Evolutionary conservation across 1,139 yeast species (phyloP).

Genomic region (Zygosaccharomyces pseudobailii): DNA sequence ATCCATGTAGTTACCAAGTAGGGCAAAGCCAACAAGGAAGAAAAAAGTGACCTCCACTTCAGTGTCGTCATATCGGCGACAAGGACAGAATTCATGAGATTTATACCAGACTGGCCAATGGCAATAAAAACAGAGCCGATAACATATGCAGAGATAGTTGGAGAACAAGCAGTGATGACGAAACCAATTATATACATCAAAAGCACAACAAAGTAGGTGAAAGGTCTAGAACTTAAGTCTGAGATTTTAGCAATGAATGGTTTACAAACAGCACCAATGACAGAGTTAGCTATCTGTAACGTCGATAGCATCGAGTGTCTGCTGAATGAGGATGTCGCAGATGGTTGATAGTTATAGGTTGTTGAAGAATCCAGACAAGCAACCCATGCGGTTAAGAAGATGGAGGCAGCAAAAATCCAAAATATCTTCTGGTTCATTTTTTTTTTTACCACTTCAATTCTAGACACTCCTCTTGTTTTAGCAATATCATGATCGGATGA

Average conservation of each 20-base stretch:
- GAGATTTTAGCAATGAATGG: constrained; percentile 36
- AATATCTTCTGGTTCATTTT: constrained; percentile 22
- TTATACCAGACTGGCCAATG: constrained; percentile 33
- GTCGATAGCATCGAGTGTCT: constrained; percentile 38
- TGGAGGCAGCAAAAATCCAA: constrained; percentile 16
- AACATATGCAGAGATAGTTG: constrained; percentile 34
- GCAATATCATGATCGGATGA: too few species aligned
- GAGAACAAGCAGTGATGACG: constrained; percentile 32
- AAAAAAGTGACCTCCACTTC: constrained; percentile 36
- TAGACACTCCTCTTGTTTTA: constrained; percentile 34
- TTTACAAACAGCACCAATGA: constrained; percentile 33
- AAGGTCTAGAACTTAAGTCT: constrained; percentile 35
- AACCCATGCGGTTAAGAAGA: constrained; percentile 35
- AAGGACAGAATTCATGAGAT: constrained; percentile 28
- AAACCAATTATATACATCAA: constrained; percentile 33
- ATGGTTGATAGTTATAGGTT: constrained; percentile 34
- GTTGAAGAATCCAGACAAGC: constrained; percentile 39
- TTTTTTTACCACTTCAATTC: constrained; percentile 32
- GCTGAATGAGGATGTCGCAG: constrained; percentile 36
- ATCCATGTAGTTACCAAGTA: constrained; percentile 37
- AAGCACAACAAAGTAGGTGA: constrained; percentile 28
- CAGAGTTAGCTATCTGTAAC: constrained; percentile 33
- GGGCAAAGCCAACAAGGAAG: constrained; percentile 33
- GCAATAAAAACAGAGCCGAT: constrained; percentile 34
- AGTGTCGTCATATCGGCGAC: constrained; percentile 37